Conservation (phyloP, 2,329 filamentous ascomycete species). For the Ophiocordyceps robertsii region DNA sequence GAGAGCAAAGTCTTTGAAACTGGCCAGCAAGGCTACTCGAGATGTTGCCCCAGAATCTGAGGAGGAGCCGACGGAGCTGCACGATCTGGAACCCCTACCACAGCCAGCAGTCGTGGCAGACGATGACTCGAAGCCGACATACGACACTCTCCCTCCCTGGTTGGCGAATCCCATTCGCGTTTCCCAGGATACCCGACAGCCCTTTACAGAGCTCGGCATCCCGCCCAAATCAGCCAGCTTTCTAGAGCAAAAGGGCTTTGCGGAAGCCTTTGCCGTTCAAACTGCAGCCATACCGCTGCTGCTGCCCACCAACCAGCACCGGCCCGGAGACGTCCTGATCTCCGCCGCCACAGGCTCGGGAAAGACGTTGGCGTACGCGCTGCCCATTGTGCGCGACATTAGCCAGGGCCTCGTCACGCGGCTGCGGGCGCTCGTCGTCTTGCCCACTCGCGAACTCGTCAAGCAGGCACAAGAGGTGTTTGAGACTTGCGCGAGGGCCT, state of each 20-base stretch:
- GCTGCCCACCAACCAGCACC: slow-evolving; percentile 46
- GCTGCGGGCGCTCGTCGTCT: slow-evolving; percentile 68
- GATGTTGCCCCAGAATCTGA: slow-evolving; percentile 15
- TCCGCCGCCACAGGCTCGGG: slow-evolving; percentile 91
- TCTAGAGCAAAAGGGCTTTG: slow-evolving; percentile 45
- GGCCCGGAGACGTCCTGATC: slow-evolving; percentile 69
- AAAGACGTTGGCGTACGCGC: slow-evolving; percentile 82
- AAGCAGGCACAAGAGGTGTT: slow-evolving; percentile 71
- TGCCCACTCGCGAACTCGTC: slow-evolving; percentile 85
- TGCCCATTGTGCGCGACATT: slow-evolving; percentile 72
- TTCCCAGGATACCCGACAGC: slow-evolving; percentile 40
- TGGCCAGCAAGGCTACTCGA: slow-evolving; percentile 26
- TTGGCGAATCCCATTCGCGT: slow-evolving; percentile 62
- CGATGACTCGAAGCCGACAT: slow-evolving; percentile 46
- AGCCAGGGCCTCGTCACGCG: slow-evolving; percentile 49
- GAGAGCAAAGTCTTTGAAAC: slow-evolving; percentile 39
- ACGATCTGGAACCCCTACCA: slow-evolving; percentile 69
- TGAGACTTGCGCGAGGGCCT: slow-evolving; percentile 56
- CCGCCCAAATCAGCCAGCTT: slow-evolving; percentile 42
- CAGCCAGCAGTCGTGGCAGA: slow-evolving; percentile 55
- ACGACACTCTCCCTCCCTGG: slow-evolving; percentile 72
- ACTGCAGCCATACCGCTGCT: slow-evolving; percentile 59
- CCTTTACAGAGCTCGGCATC: slow-evolving; percentile 54
- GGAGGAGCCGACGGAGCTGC: slow-evolving; percentile 30
- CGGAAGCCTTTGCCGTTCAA: slow-evolving; percentile 29